These are phyloP conservation scores for Canariomyces notabilis DNA, from an alignment of 2,329 filamentous ascomycete species.

Conservation along the genomic window DNA sequence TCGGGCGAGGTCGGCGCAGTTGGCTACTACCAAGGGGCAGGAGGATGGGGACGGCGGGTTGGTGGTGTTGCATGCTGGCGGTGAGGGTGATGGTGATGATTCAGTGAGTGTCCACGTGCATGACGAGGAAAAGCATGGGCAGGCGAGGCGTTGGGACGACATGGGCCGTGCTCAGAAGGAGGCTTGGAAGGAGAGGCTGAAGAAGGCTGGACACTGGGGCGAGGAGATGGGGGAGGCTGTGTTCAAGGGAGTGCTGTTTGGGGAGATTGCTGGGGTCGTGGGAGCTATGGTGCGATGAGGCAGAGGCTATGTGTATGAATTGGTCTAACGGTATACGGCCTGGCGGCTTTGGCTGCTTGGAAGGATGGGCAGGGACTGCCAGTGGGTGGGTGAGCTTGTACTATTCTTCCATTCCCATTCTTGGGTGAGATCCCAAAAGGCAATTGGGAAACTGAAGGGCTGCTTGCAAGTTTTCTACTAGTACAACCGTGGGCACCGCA, in stretches of 20 bases:
- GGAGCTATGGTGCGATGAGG: constrained; percentile 40
- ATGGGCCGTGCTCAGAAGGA: constrained; percentile 57
- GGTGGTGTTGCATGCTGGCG: constrained; percentile 23
- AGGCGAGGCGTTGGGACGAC: constrained; percentile 66
- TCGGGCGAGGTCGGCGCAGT: no score
- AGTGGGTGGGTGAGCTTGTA: no score
- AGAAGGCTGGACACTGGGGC: constrained; percentile 71
- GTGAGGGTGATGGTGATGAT: constrained; percentile 27
- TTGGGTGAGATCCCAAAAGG: no score
- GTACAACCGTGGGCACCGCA: no score
- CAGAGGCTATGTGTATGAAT: background rate
- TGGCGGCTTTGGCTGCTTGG: no score
- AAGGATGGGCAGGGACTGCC: no score
- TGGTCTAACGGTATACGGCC: no score
- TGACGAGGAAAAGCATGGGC: constrained; percentile 42
- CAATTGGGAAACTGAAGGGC: no score
- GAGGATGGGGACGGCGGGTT: background rate
- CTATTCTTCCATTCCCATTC: no score
- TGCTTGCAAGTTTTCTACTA: no score
- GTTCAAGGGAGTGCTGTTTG: constrained; percentile 72
- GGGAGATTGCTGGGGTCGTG: constrained; percentile 61
- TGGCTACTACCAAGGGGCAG: no score
- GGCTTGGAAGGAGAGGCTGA: constrained; percentile 65
- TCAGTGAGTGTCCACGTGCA: constrained; percentile 42
- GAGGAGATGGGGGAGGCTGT: constrained; percentile 71